phyloP scores from a whole-genome alignment of 1,284 basidiomycete genomes.

The Rhizoctonia solani region DNA sequence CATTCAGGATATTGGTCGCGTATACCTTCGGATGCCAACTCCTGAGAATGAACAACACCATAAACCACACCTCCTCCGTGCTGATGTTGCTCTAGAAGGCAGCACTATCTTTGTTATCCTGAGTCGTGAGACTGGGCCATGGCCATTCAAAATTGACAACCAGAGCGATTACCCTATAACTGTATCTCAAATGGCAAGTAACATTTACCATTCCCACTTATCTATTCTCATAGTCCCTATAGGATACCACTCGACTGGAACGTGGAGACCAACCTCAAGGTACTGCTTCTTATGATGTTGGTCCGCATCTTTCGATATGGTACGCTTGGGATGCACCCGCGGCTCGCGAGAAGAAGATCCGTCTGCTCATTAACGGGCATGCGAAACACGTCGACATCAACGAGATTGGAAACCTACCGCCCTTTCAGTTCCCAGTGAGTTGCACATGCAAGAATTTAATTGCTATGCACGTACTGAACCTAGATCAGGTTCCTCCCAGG shows the following conservation, averaged over 20 bases:
- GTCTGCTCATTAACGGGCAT: constrained; percentile 66
- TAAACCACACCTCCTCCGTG: constrained; percentile 68
- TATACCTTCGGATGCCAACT: constrained; percentile 72
- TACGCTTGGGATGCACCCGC: constrained; percentile 98
- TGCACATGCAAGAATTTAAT: not conserved
- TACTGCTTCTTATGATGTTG: constrained; percentile 54
- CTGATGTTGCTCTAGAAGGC: constrained; percentile 83
- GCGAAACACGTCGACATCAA: constrained; percentile 87
- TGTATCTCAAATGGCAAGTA: constrained; percentile 75
- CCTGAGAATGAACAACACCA: constrained; percentile 46
- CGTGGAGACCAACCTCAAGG: constrained; percentile 48
- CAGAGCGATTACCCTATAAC: constrained; percentile 75
- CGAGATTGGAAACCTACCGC: constrained; percentile 93
- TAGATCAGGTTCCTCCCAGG: constrained; percentile 54
- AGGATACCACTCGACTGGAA: constrained; percentile 59
- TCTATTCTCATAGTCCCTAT: constrained; percentile 25
- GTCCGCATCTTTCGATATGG: constrained; percentile 59
- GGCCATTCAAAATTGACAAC: constrained; percentile 94
- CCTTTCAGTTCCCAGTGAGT: constrained; percentile 81
- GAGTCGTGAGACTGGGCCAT: constrained; percentile 67
- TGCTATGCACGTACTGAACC: not conserved
- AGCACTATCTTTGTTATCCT: constrained; percentile 89
- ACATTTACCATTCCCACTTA: not conserved
- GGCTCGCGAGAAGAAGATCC: constrained; percentile 78
- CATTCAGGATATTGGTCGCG: constrained; percentile 86